Percentiles rank a stretch among this genome's conserved stretches.
phyloP scores from a whole-genome alignment of 2,329 filamentous ascomycete species.

The Cladosporium sp. region DNA sequence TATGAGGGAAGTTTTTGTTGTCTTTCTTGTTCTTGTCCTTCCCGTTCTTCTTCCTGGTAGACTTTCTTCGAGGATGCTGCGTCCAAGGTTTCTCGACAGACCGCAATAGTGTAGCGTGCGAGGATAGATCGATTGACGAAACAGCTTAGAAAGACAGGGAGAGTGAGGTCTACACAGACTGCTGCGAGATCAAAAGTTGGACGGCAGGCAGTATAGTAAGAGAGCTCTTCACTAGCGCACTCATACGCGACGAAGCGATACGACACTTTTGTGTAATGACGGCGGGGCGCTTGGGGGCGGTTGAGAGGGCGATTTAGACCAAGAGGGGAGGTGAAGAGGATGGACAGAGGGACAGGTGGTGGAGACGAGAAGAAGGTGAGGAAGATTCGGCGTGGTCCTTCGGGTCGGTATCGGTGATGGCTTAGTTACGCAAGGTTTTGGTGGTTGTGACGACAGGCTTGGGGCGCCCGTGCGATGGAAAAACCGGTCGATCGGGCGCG shows the following conservation, averaged over 20 bases:
- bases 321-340: too few relatives aligned
- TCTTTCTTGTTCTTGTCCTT: too few relatives aligned
- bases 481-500: constrained; percentile 1
- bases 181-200: not conserved
- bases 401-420: not conserved
- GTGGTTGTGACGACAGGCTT: constrained; percentile 1
- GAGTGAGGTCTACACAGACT: constrained; percentile 5
- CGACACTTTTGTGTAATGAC: constrained; percentile 11
- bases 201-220: not conserved
- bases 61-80: not conserved
- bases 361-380: not conserved
- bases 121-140: not conserved
- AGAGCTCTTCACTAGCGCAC: constrained; percentile 11
- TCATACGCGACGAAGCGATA: constrained; percentile 9
- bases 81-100: not conserved
- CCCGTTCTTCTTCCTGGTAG: too few relatives aligned
- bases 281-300: constrained; percentile 5
- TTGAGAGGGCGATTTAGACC: not conserved
- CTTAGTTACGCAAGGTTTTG: constrained; percentile 9
- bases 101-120: constrained; percentile 1
- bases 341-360: too few relatives aligned
- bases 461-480: constrained; percentile 7
- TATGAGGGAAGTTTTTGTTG: too few relatives aligned
- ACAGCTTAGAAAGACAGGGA: too few relatives aligned
- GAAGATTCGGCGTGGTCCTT: constrained; percentile 4